These are phyloP conservation scores for Rosa chinensis DNA, from an alignment of 306 rosid species.

Conservation along the genomic window DNA sequence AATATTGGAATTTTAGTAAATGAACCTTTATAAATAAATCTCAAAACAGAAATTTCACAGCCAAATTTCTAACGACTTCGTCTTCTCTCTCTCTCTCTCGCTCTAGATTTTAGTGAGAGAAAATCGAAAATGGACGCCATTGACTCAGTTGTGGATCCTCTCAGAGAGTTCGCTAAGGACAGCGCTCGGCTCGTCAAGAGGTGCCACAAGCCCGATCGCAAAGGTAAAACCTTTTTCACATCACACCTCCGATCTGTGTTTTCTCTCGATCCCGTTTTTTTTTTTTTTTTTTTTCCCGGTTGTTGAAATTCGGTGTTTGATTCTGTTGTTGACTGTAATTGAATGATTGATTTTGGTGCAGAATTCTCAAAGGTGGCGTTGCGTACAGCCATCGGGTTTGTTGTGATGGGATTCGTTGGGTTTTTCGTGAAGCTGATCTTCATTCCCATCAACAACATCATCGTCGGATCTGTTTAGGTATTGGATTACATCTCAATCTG, in stretches of 20 bases:
- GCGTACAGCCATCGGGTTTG: slow-evolving; percentile 79
- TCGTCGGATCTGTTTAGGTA: slow-evolving; percentile 75
- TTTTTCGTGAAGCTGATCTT: slow-evolving; percentile 77
- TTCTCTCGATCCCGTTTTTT: background rate
- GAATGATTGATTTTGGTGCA: background rate
- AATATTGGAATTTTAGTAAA: background rate
- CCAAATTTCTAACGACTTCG: background rate
- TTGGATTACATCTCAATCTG: background rate
- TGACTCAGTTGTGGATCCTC: slow-evolving; percentile 69
- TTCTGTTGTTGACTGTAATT: background rate
- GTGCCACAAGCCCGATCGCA: slow-evolving; percentile 76
- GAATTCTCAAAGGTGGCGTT: slow-evolving; percentile 78
- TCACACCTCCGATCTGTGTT: background rate
- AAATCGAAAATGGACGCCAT: slow-evolving; percentile 57
- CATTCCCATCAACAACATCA: slow-evolving; percentile 80
- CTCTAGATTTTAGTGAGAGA: slow-evolving; percentile 1
- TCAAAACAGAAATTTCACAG: background rate
- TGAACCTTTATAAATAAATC: background rate
- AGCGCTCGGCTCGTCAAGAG: slow-evolving; percentile 73
- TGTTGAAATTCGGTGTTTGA: background rate
- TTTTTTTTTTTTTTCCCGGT: background rate
- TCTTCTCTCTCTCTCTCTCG: background rate
- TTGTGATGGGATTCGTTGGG: slow-evolving; percentile 83
- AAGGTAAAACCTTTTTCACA: slow-evolving; percentile 36
- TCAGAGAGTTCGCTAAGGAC: slow-evolving; percentile 70